A percentile compares a stretch with the other conserved stretches of the same genome.
phyloP scores from a whole-genome alignment of 2,329 filamentous ascomycete species.

The Claviceps humidiphila region DNA sequence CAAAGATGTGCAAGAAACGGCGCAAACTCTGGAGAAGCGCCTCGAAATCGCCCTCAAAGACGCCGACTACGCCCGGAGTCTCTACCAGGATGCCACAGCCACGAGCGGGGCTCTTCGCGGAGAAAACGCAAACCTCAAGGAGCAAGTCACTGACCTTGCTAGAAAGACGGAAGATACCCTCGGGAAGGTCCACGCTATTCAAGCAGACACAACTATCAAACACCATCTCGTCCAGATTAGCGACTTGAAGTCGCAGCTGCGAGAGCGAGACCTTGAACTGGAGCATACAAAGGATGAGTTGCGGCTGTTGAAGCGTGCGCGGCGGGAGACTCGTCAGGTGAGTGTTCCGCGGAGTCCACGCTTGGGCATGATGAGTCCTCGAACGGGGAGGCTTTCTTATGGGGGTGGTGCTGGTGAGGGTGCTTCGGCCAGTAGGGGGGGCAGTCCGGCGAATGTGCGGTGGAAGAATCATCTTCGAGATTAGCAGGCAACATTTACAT shows the following conservation, averaged over 20 bases:
- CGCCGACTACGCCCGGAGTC: slow-evolving; percentile 40
- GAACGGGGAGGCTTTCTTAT: slow-evolving; percentile 14
- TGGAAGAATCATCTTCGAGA: slow-evolving; percentile 28
- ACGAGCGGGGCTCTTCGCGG: slow-evolving; percentile 28
- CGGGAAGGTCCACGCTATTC: slow-evolving; percentile 32
- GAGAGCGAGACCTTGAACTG: slow-evolving; percentile 40
- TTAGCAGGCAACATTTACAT: slow-evolving; percentile 1
- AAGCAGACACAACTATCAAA: slow-evolving; percentile 23
- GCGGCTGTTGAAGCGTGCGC: slow-evolving; percentile 30
- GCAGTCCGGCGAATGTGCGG: slow-evolving; percentile 32
- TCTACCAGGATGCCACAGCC: slow-evolving; percentile 46
- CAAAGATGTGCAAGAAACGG: slow-evolving; percentile 23
- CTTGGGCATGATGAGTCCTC: slow-evolving; percentile 39
- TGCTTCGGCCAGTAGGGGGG: slow-evolving; percentile 31
- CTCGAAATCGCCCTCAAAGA: slow-evolving; percentile 31
- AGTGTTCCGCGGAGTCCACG: slow-evolving; percentile 47
- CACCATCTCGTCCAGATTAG: slow-evolving; percentile 24
- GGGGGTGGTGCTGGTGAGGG: slow-evolving; percentile 11
- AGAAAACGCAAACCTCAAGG: slow-evolving; percentile 33
- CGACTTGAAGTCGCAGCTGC: slow-evolving; percentile 27
- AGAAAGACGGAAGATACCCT: slow-evolving; percentile 32
- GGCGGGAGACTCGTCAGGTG: slow-evolving; percentile 41
- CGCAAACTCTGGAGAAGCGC: slow-evolving; percentile 27
- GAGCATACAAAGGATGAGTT: slow-evolving; percentile 35
- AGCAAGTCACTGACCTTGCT: slow-evolving; percentile 25